A percentile compares a stretch with the other conserved stretches of the same genome.
These are phyloP conservation scores for Cryptococcus sp. DNA, from an alignment of 1,284 basidiomycete species.

Conservation along the genomic window DNA sequence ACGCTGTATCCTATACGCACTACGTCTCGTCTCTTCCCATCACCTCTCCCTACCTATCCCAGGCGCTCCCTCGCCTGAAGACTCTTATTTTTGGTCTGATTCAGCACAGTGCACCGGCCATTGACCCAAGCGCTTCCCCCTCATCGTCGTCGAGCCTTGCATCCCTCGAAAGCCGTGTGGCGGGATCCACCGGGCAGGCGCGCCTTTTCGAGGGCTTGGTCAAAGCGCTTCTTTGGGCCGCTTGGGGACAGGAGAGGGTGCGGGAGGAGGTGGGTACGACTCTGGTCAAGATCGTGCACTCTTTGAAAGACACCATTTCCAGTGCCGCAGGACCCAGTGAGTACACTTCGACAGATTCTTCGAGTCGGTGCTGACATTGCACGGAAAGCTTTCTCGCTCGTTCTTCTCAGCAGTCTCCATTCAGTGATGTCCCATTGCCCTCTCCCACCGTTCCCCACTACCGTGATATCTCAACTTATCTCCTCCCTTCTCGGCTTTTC, in stretches of 20 bases:
- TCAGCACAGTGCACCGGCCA: constrained; percentile 14
- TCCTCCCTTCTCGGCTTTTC: constrained; percentile 22
- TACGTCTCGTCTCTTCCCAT: constrained; percentile 41
- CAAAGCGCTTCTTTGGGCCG: constrained; percentile 39
- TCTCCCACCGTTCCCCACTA: constrained; percentile 22
- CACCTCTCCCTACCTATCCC: constrained; percentile 21
- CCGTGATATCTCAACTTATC: constrained; percentile 18
- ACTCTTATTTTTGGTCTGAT: constrained; percentile 31
- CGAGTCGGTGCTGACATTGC: not conserved
- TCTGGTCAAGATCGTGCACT: constrained; percentile 27
- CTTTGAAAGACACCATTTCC: constrained; percentile 18
- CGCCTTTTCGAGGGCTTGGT: constrained; percentile 33
- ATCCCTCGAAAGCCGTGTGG: constrained; percentile 2
- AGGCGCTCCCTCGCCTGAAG: constrained; percentile 27
- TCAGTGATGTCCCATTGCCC: constrained; percentile 28
- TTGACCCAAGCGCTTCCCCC: constrained; percentile 11
- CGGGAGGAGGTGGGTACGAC: constrained; percentile 20
- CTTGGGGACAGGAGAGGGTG: constrained; percentile 23
- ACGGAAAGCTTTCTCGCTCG: constrained; percentile 28
- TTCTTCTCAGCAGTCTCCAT: constrained; percentile 32
- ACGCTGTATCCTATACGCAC: constrained; percentile 46
- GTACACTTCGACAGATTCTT: constrained; percentile 1
- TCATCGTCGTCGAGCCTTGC: constrained; percentile 12
- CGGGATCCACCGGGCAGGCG: constrained; percentile 27
- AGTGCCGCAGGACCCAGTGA: constrained; percentile 18